These are phyloP conservation scores for Fraxinus excelsior DNA, from an alignment of 257 asterid genomes.

Conservation along the genomic window DNA sequence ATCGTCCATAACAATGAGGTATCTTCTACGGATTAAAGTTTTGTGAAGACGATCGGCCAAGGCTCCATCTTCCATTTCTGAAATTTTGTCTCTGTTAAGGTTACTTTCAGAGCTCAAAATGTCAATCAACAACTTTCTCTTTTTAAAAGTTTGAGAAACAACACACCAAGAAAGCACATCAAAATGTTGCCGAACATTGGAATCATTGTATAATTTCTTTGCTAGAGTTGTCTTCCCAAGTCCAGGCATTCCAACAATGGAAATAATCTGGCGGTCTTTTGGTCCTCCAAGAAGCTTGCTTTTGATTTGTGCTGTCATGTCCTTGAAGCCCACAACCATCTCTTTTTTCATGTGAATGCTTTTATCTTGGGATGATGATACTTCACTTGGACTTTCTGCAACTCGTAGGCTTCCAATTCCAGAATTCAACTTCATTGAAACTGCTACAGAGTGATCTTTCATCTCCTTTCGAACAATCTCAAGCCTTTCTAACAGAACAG, in stretches of 20 bases:
- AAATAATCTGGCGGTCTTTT: not conserved
- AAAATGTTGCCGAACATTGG: not conserved
- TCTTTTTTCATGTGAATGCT: not conserved
- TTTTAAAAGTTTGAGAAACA: conserved; percentile 21
- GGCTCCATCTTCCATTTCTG: not conserved
- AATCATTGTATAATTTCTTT: not conserved
- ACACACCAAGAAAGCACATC: not conserved
- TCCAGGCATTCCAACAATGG: conserved; percentile 4
- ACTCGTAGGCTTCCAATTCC: not conserved
- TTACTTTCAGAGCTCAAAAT: not conserved
- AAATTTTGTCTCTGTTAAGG: not conserved
- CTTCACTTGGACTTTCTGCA: not conserved
- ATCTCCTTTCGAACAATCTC: not conserved
- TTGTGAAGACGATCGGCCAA: not conserved
- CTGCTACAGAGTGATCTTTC: not conserved
- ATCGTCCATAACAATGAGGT: not conserved
- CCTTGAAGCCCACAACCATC: conserved; percentile 15
- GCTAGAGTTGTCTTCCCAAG: conserved; percentile 6
- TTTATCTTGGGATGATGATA: too few relatives aligned
- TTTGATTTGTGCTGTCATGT: not conserved
- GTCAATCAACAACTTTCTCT: not conserved
- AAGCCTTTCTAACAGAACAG: not conserved
- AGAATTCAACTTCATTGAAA: not conserved
- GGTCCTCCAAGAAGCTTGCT: conserved; percentile 2
- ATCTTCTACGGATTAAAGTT: too few relatives aligned